Conservation (phyloP, 2,329 filamentous ascomycete genomes). For the Annulohypoxylon truncatum region DNA sequence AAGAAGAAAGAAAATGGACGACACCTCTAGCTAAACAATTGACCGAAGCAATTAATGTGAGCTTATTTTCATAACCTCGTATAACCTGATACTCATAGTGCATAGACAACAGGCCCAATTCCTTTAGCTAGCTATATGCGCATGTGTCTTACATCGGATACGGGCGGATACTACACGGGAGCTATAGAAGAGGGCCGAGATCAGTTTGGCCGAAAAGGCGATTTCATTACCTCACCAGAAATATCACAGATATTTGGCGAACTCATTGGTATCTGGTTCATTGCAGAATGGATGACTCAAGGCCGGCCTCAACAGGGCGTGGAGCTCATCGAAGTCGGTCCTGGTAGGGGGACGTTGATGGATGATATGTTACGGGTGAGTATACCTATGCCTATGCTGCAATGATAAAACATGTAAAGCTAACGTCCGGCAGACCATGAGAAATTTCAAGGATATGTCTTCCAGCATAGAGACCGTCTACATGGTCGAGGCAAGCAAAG, state of each 20-base stretch:
- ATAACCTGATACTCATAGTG: constrained; percentile 39
- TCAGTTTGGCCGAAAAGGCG: constrained; percentile 91
- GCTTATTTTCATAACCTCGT: constrained; percentile 21
- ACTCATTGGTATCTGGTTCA: constrained; percentile 91
- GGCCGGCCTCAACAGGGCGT: constrained; percentile 78
- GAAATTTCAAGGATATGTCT: constrained; percentile 82
- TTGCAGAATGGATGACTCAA: constrained; percentile 96
- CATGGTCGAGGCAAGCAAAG: constrained; percentile 90
- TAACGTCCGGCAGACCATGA: constrained; percentile 72
- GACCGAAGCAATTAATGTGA: constrained; percentile 85
- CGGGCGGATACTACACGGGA: constrained; percentile 93
- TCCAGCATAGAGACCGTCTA: constrained; percentile 87
- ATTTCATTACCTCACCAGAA: constrained; percentile 97
- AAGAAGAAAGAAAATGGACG: constrained; percentile 77
- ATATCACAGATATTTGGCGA: constrained; percentile 98
- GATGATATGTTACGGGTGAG: constrained; percentile 90
- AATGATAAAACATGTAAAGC: background rate
- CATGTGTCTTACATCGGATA: constrained; percentile 92
- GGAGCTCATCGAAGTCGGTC: constrained; percentile 92
- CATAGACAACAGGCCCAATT: constrained; percentile 81
- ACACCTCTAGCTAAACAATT: constrained; percentile 91
- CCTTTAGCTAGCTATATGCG: constrained; percentile 97
- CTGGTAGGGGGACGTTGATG: constrained; percentile 95
- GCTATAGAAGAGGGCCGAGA: constrained; percentile 76
- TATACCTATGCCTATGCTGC: constrained; percentile 18